These are phyloP conservation scores for Polychytrium aggregatum DNA, from an alignment of 192 early-diverging fungal genomes.

Conservation along the genomic window DNA sequence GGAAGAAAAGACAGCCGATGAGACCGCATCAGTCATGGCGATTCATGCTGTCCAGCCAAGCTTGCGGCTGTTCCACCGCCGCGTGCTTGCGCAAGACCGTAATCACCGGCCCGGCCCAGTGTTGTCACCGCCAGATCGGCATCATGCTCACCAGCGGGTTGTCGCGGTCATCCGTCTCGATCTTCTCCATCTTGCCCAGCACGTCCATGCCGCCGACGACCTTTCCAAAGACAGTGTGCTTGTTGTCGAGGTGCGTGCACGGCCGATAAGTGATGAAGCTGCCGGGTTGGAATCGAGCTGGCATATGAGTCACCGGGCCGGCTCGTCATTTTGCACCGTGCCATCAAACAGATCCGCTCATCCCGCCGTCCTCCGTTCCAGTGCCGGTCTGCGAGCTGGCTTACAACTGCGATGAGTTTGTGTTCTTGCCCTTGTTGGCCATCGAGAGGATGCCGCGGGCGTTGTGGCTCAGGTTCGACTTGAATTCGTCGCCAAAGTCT, in stretches of 20 bases:
- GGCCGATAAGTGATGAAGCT: constrained; percentile 41
- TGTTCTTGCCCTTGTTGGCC: constrained; percentile 89
- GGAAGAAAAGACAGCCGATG: too few species aligned
- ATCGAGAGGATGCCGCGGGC: constrained; percentile 80
- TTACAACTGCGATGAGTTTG: constrained; percentile 73
- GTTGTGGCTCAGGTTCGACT: constrained; percentile 57
- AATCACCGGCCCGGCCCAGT: too few species aligned
- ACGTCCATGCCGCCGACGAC: constrained; percentile 79
- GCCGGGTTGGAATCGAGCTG: not conserved
- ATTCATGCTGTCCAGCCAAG: too few species aligned
- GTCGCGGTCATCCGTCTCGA: too few species aligned
- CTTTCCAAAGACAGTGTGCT: constrained; percentile 92
- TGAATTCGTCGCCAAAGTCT: constrained; percentile 37
- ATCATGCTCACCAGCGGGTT: too few species aligned
- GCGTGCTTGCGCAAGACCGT: too few species aligned
- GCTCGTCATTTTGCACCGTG: not conserved
- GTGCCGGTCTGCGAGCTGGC: not conserved
- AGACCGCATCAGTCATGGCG: too few species aligned
- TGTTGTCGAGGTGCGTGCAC: constrained; percentile 44
- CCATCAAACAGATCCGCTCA: not conserved
- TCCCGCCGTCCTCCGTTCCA: not conserved
- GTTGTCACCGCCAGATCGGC: too few species aligned
- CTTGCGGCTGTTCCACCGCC: too few species aligned
- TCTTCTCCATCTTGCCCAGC: constrained; percentile 74
- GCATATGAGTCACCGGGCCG: not conserved